phyloP scores from a whole-genome alignment of 495 filamentous ascomycete species.

The Talaromyces wortmannii region DNA sequence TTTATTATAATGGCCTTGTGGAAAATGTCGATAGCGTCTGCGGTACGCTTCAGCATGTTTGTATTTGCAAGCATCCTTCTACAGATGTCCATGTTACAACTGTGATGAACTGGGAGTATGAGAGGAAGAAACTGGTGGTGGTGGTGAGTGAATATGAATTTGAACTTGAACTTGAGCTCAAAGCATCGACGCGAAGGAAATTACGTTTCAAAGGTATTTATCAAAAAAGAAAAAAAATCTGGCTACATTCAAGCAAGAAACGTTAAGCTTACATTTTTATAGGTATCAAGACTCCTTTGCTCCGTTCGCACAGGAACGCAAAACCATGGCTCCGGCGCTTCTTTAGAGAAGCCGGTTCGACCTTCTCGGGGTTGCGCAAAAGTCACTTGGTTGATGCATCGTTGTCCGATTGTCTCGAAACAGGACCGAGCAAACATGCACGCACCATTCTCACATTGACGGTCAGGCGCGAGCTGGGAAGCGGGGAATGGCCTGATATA shows the following conservation, averaged over 20 bases:
- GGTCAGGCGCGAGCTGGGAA: not conserved
- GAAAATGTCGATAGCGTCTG: not conserved
- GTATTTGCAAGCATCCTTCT: not conserved
- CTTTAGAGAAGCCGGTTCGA: not conserved
- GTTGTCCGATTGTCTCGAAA: not conserved
- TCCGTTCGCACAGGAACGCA: not conserved
- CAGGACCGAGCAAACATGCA: not conserved
- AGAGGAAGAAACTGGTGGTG: not conserved
- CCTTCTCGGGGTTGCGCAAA: not conserved
- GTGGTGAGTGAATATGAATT: not conserved
- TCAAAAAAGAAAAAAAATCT: no score
- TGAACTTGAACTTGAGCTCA: not conserved
- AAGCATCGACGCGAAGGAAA: not conserved
- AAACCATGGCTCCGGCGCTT: not conserved
- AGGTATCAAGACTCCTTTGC: not conserved
- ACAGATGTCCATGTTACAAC: not conserved
- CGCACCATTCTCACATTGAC: not conserved
- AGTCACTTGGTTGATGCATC: not conserved
- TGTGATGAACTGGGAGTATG: not conserved
- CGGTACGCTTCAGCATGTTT: not conserved
- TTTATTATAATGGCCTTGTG: not conserved
- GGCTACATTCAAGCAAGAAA: no score
- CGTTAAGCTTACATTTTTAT: no score
- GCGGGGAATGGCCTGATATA: not conserved
- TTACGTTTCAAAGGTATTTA: no score